These are phyloP conservation scores for Calonectria montana DNA, from an alignment of 2,329 filamentous ascomycete species.

Conservation along the genomic window DNA sequence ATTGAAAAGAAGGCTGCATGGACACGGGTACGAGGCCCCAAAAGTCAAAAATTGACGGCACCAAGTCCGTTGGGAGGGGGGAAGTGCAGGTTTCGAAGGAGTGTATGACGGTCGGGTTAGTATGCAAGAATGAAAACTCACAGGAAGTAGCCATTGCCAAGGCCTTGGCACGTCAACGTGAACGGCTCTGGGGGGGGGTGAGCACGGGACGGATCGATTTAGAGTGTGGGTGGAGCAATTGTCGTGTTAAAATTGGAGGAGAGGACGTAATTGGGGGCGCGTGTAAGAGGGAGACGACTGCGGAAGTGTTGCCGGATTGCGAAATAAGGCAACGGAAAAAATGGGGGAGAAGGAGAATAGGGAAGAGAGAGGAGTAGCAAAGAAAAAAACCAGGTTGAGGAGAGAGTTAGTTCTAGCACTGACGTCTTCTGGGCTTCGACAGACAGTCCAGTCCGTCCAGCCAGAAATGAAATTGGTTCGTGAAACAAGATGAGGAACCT, in stretches of 20 bases:
- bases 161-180: neutral
- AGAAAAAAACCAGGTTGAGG: too few relatives aligned
- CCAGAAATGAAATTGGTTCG: neutral
- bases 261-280: neutral
- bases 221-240: neutral
- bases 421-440: neutral
- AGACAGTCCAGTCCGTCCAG: too few relatives aligned
- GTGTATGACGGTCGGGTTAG: neutral
- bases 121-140: neutral
- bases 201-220: slow-evolving; percentile 8
- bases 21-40: neutral
- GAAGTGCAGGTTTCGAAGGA: neutral
- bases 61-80: neutral
- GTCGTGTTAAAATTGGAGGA: neutral
- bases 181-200: neutral
- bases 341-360: neutral
- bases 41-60: neutral
- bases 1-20: neutral
- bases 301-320: neutral
- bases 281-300: neutral
- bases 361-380: too few relatives aligned
- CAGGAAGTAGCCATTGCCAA: slow-evolving; percentile 1
- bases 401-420: neutral
- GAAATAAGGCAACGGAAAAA: too few relatives aligned
- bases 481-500: slow-evolving; percentile 3